Evolutionary conservation across 257 asterid genomes (phyloP), one percentile per base, ranked within the genome.

Genomic region (Capsicum chinense): DNA sequence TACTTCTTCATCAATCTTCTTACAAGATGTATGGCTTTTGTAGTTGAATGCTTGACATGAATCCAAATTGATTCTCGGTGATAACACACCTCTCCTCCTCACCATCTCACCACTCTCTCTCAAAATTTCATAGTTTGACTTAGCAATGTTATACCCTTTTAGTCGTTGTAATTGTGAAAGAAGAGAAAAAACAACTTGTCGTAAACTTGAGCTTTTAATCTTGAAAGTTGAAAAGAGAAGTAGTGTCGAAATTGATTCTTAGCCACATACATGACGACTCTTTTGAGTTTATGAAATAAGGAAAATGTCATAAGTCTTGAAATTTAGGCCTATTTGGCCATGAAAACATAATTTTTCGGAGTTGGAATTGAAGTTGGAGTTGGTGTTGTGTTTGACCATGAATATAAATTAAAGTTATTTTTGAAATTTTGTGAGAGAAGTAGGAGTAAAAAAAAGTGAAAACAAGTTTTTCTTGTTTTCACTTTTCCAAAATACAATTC

Each of bases 261-360:
- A 16, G 56, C 79, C 10, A 2, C 79, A 71, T 44, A n/a, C 47
- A 47, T n/a, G 58, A 47, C n/a, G 58, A 71, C n/a, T 48, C 54
- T 58, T 58, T 71, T 47, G 58, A n/a, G 58, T 71, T 71, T 47
- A 44, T 71, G 39, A 17, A 71, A 47, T 19, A 71, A 50, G 79
- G 58, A 71, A 70, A 11, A 73, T 48, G 35, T 26, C 16, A 4
- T 47, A n/a, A 47, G 16, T 70, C 15, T 70, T 73, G 59, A 73
- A 47, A 19, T n/a, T 48, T 26, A 26, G 33, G 33, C 33, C 33
- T 26, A 26, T 26, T 26, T 26, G 33, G 33, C 33, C 33, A 26
- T 26, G 33, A 26, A 26, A 26, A 26, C 33, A 26, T 26, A 26
- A 26, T 26, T 26, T 26, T 26, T 26, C 33, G 33, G 33, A 26